Conservation (phyloP, 768 basidiomycete genomes). For the Candolleomyces aberdarensis region DNA sequence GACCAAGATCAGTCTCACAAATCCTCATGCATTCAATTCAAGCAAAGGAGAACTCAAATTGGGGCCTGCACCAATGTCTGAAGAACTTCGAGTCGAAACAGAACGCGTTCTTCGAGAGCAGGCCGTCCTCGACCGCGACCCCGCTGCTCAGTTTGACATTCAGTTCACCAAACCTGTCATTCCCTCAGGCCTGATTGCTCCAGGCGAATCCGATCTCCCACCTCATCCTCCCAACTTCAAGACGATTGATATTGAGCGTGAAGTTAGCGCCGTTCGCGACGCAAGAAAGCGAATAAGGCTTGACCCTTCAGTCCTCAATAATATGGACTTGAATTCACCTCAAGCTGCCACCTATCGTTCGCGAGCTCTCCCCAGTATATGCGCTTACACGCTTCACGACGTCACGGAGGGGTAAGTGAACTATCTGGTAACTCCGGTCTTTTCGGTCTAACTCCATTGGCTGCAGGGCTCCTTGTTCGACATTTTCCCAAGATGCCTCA, state of each 20-base stretch:
- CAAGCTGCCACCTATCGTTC: conserved; percentile 58
- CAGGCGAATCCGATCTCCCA: conserved; percentile 67
- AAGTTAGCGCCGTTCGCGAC: conserved; percentile 87
- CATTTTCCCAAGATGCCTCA: conserved; percentile 88
- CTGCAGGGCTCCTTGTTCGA: conserved; percentile 74
- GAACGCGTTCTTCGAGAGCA: conserved; percentile 80
- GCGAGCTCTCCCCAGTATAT: conserved; percentile 85
- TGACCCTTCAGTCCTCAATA: conserved; percentile 66
- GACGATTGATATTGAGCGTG: conserved; percentile 83
- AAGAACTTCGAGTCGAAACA: conserved; percentile 79
- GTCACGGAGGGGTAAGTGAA: conserved; percentile 83
- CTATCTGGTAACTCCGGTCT: neutral
- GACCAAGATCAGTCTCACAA: conserved; percentile 46
- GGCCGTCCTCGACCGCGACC: conserved; percentile 70
- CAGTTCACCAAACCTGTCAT: conserved; percentile 48
- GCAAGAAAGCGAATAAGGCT: conserved; percentile 88
- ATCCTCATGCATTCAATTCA: conserved; percentile 71
- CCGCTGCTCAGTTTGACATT: conserved; percentile 62
- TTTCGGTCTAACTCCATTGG: conserved; percentile 1
- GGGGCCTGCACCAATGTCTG: conserved; percentile 74
- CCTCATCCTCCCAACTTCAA: conserved; percentile 84
- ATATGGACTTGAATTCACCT: conserved; percentile 53
- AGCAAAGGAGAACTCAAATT: conserved; percentile 80
- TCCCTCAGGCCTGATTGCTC: conserved; percentile 57
- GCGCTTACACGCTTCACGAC: conserved; percentile 93